Base-by-base conservation (phyloP, 78 protist genomes). In the Dictyostelium citrinum region DNA sequence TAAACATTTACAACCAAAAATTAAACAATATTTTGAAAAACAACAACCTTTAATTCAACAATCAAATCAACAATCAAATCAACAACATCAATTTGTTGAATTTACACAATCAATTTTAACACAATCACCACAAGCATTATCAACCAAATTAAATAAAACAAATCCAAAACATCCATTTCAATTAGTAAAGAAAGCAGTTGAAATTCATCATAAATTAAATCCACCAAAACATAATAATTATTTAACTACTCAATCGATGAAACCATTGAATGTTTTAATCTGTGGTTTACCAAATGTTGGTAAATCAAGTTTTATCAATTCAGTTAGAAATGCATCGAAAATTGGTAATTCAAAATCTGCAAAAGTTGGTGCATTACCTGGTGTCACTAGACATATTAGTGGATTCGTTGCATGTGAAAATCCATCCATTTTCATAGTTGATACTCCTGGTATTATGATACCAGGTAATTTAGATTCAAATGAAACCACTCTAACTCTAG, bases 381-480 rank as follows among this genome's bases (percentile, higher is more conserved):
- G 95, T 72, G 91, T 91, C 22, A 91, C 95, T 3, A 64, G 84
- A 46, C 24, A 91, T 24, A 76, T 91, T 35, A 58, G 55, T 82
- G 95, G 92, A 1, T 91, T 91, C 35, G 33, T 55, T 11, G 90
- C 81, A 8, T 91, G 64, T 11, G 95, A 91, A 6, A 64, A 76
- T 60, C 95, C 95, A n/a, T 80, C 90, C 3, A 90, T 74, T 8
- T 91, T 70, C 74, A 49, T 91, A 7, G 95, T 91, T 31, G 95
- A 91, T 24, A 83, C 95, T 3, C 95, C 95, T 17, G 95, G 95
- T 71, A 82, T 91, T 41, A 91, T 91, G 95, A 78, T 91, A 31
- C 95, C 95, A 0, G 93, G 93, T 46, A 70, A 64, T 39, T 11
- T 79, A 20, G 85, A 78, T 16, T 58, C 70, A 20, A 64, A 9